These are phyloP conservation scores for Aspergillus ellipticus DNA, from an alignment of 495 filamentous ascomycete genomes.

Conservation along the genomic window DNA sequence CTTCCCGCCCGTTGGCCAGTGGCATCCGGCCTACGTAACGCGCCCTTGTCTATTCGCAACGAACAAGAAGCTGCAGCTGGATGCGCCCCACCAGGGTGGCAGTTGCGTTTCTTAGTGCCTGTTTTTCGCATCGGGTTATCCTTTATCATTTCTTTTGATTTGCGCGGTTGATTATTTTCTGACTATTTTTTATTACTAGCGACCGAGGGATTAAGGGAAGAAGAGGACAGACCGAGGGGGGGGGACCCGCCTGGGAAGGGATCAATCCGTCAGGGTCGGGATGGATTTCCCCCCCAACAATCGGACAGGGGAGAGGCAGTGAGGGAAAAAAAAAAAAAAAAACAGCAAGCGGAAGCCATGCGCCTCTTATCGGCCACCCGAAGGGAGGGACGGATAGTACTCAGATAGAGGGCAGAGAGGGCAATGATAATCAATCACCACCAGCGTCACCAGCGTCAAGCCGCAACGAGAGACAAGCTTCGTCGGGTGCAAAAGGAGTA, in stretches of 20 bases:
- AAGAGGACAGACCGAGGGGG: too few relatives aligned
- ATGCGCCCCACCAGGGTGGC: not conserved
- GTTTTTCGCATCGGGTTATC: constrained; percentile 1
- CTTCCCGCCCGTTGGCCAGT: constrained; percentile 14
- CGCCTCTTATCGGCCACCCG: too few relatives aligned
- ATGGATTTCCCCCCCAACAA: too few relatives aligned
- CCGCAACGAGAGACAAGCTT: not conserved
- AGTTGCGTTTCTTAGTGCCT: constrained; percentile 2
- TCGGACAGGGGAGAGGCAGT: too few relatives aligned
- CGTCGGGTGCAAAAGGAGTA: not conserved
- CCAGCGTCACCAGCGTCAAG: too few relatives aligned
- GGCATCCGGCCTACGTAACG: constrained; percentile 16
- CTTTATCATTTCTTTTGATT: not conserved
- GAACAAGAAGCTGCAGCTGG: constrained; percentile 4
- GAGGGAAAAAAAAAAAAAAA: too few relatives aligned
- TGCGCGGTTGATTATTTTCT: not conserved
- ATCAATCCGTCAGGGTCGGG: too few relatives aligned
- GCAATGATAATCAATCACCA: too few relatives aligned
- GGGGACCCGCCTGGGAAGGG: too few relatives aligned
- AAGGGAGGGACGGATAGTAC: not conserved
- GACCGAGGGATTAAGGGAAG: too few relatives aligned
- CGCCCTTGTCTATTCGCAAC: constrained; percentile 22
- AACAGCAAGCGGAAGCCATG: too few relatives aligned
- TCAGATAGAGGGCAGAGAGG: too few relatives aligned
- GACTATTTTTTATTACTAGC: not conserved